Conservation (phyloP, 108 stramenopile species). For the Skeletonema potamos region DNA sequence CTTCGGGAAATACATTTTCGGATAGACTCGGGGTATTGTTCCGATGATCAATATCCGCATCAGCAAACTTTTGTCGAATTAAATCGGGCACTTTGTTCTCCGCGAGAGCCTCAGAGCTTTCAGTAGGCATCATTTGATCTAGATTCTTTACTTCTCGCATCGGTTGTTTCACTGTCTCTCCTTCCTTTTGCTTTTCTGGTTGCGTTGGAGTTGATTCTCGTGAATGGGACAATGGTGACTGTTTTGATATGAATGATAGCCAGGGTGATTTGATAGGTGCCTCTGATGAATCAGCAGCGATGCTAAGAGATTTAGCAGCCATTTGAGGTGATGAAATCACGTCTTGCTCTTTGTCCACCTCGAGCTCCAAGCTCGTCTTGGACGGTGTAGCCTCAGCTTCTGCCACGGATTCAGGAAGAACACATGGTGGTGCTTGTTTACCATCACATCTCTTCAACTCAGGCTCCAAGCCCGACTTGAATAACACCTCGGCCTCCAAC, state of each 20-base stretch:
- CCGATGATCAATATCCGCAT: background rate
- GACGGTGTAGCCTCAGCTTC: background rate
- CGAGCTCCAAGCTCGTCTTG: background rate
- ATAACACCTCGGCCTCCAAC: background rate
- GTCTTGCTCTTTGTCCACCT: background rate
- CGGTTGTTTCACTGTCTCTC: background rate
- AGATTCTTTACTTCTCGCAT: background rate
- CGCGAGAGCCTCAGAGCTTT: background rate
- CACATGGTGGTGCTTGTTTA: background rate
- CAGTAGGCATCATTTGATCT: background rate
- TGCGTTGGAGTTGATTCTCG: background rate
- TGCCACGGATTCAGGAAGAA: too few relatives aligned
- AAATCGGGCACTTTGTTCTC: background rate
- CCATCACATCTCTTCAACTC: background rate
- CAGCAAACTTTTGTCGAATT: constrained; percentile 2
- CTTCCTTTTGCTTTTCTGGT: background rate
- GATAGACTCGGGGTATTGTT: background rate
- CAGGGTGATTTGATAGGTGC: background rate
- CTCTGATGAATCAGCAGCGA: background rate
- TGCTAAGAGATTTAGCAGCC: background rate
- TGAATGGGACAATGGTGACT: background rate
- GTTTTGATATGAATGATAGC: background rate
- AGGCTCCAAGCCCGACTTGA: background rate
- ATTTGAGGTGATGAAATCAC: background rate
- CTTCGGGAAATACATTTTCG: background rate